Percentiles rank a stretch among this genome's conserved stretches.
phyloP scores from a whole-genome alignment of 148 eudicot genomes.

The Chenopodium formosanum region DNA sequence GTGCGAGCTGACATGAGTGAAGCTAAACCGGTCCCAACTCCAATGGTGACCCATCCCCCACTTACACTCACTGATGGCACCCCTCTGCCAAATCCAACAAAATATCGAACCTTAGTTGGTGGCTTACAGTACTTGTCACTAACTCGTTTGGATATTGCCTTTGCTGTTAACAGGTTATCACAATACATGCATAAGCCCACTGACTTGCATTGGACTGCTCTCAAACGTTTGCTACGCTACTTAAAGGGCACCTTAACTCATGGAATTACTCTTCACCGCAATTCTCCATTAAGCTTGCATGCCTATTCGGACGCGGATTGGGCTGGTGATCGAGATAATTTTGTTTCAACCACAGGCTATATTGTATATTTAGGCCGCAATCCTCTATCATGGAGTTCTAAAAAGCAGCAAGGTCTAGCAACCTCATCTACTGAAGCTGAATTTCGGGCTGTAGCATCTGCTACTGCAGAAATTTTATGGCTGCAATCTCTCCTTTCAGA shows the following conservation, averaged over 20 bases:
- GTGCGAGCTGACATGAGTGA: not conserved
- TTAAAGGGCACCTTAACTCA: not conserved
- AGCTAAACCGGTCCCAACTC: not conserved
- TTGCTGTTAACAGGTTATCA: not conserved
- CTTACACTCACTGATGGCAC: not conserved
- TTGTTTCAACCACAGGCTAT: not conserved
- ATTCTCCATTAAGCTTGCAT: not conserved
- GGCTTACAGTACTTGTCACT: not conserved
- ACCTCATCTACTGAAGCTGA: not conserved
- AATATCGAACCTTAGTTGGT: not conserved
- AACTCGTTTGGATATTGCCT: not conserved
- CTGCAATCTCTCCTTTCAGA: not conserved
- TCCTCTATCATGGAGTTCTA: not conserved
- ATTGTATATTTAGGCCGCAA: not conserved
- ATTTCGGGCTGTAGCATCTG: not conserved
- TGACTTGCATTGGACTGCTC: not conserved
- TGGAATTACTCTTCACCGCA: not conserved
- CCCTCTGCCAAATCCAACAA: not conserved
- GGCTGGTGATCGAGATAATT: not conserved
- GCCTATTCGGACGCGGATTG: not conserved
- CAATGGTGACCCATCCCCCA: not conserved
- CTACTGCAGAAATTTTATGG: not conserved
- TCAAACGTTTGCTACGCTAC: not conserved
- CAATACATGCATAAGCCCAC: constrained; percentile 1
- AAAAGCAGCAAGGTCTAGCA: not conserved